phyloP scores from a whole-genome alignment of 106 monocot genomes.

The Dendrobium officinale region DNA sequence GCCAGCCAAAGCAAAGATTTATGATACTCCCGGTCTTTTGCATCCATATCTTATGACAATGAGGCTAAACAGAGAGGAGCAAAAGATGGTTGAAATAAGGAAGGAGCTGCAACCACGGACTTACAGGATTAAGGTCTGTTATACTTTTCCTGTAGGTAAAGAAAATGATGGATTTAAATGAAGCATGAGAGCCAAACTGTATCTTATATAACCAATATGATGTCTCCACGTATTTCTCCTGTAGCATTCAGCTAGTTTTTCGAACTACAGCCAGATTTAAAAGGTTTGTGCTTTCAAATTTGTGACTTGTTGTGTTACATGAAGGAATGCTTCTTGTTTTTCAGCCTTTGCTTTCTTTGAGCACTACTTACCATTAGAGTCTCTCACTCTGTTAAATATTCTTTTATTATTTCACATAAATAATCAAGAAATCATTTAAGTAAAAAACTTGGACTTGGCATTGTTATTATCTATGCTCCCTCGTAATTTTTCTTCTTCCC shows the following conservation, averaged over 20 bases:
- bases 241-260: background rate
- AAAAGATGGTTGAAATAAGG: constrained; percentile 93
- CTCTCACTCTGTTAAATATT: background rate
- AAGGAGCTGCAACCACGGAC: constrained; percentile 83
- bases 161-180: too few species aligned
- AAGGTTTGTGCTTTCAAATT: too few species aligned
- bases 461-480: background rate
- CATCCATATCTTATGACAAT: constrained; percentile 81
- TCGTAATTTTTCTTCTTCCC: background rate
- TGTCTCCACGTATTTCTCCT: too few species aligned
- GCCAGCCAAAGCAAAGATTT: constrained; percentile 95
- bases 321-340: background rate
- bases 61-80: constrained; percentile 82
- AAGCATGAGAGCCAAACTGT: too few species aligned
- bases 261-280: background rate
- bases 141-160: too few species aligned
- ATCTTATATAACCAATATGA: too few species aligned
- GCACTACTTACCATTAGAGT: background rate
- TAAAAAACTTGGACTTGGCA: background rate
- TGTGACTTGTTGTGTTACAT: background rate
- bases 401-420: background rate
- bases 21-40: constrained; percentile 94
- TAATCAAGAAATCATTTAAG: background rate
- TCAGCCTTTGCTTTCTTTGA: background rate
- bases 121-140: constrained; percentile 70